Evolutionary conservation across 2,329 filamentous ascomycete genomes (phyloP).

Genomic region (Alternaria longipes): DNA sequence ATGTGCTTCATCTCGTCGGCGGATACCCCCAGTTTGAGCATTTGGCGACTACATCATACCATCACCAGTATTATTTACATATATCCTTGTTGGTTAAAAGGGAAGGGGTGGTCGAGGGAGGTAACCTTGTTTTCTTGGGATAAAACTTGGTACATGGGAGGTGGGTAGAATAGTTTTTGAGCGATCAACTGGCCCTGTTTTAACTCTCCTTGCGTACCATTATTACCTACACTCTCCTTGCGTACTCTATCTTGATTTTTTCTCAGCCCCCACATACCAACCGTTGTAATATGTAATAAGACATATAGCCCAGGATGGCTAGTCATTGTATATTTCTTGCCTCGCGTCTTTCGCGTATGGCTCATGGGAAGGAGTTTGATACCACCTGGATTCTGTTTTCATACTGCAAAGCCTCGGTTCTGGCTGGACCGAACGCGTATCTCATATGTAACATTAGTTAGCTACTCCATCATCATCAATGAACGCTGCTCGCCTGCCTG

Average conservation of each 20-base stretch:
- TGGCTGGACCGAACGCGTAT: constrained; percentile 4
- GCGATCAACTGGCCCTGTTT: constrained; percentile 23
- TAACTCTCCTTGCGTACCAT: constrained; percentile 12
- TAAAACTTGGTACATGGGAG: constrained; percentile 17
- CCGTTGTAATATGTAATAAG: constrained; percentile 7
- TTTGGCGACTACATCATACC: constrained; percentile 43
- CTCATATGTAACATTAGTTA: constrained; percentile 5
- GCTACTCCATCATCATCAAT: background rate
- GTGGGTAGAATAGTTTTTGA: constrained; percentile 26
- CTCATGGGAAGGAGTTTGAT: constrained; percentile 10
- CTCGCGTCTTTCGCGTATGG: background rate
- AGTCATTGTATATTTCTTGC: constrained; percentile 7
- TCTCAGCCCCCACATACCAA: background rate
- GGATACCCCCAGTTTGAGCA: constrained; percentile 48
- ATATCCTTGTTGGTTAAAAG: constrained; percentile 29
- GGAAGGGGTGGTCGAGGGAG: constrained; percentile 9
- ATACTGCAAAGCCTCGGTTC: background rate
- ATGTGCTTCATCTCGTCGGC: constrained; percentile 40
- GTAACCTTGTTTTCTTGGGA: constrained; percentile 17
- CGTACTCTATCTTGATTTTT: constrained; percentile 8
- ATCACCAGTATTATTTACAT: constrained; percentile 12
- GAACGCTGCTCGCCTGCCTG: constrained; percentile 7
- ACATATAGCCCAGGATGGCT: constrained; percentile 11
- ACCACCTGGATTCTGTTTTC: constrained; percentile 9
- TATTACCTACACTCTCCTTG: constrained; percentile 8